phyloP scores from a whole-genome alignment of 2,329 filamentous ascomycete genomes.

The Amauroascus verrucosus region DNA sequence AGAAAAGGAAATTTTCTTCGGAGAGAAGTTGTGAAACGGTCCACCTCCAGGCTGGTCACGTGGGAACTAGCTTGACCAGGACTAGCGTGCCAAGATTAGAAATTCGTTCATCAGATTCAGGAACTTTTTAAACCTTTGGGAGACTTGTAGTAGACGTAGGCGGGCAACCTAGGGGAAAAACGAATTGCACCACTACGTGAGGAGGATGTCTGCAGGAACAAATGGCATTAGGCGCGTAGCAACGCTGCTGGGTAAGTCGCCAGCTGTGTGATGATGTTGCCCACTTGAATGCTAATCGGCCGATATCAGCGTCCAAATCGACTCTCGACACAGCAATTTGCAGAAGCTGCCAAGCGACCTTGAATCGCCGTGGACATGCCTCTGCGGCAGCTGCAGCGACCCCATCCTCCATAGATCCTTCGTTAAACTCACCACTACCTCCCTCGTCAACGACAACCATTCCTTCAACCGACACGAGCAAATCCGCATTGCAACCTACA shows the following conservation, averaged over 20 bases:
- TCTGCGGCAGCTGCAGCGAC: constrained; percentile 31
- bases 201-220: constrained; percentile 33
- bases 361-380: constrained; percentile 33
- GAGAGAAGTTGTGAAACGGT: constrained; percentile 8
- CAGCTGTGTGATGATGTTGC: not conserved
- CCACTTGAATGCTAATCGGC: constrained; percentile 15
- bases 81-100: constrained; percentile 20
- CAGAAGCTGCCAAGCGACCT: constrained; percentile 36
- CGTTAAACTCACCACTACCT: constrained; percentile 25
- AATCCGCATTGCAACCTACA: constrained; percentile 26
- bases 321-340: constrained; percentile 33
- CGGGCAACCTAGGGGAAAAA: constrained; percentile 9
- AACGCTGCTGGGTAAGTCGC: constrained; percentile 30
- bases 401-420: constrained; percentile 23
- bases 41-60: constrained; percentile 15
- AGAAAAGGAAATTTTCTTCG: constrained; percentile 25
- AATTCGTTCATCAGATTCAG: constrained; percentile 8
- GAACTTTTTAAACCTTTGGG: constrained; percentile 3
- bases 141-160: not conserved
- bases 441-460: constrained; percentile 24
- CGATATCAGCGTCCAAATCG: constrained; percentile 25
- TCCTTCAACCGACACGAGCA: constrained; percentile 21
- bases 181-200: constrained; percentile 8
- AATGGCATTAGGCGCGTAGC: constrained; percentile 34
- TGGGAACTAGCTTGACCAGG: constrained; percentile 19